These are phyloP conservation scores for Galeopsis tetrahit DNA, from an alignment of 257 asterid genomes.

Conservation along the genomic window DNA sequence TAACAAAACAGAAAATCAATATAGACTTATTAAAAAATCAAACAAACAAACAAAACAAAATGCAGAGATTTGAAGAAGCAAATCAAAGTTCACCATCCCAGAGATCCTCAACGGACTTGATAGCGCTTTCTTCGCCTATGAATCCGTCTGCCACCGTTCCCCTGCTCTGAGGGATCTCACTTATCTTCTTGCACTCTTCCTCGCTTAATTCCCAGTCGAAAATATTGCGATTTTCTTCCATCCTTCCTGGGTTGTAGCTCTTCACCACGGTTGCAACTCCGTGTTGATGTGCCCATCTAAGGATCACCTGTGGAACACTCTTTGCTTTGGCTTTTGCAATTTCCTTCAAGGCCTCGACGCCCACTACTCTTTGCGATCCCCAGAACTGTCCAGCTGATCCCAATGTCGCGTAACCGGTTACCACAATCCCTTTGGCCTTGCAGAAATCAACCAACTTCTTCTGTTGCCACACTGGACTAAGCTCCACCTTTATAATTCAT, in stretches of 20 bases:
- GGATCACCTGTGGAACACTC: background rate
- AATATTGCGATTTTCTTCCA: conserved; percentile 7
- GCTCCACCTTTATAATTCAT: background rate
- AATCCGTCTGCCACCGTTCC: background rate
- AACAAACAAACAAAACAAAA: background rate
- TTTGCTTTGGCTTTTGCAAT: conserved; percentile 7
- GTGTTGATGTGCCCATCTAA: conserved; percentile 9
- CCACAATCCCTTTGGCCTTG: background rate
- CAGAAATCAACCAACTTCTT: conserved; percentile 23
- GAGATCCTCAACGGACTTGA: background rate
- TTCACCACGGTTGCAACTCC: background rate
- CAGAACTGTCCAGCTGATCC: background rate
- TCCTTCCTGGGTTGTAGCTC: conserved; percentile 5
- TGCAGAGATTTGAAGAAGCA: background rate
- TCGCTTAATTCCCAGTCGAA: conserved; percentile 15
- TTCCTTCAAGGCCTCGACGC: background rate
- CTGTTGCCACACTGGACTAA: conserved; percentile 17
- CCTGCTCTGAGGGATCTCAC: conserved; percentile 20
- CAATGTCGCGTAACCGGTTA: background rate
- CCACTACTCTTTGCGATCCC: conserved; percentile 8
- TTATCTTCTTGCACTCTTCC: background rate
- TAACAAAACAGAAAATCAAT: no score
- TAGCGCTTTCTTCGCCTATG: background rate
- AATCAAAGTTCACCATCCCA: conserved; percentile 2
- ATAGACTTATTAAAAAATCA: background rate